phyloP scores from a whole-genome alignment of 495 filamentous ascomycete species.

The Choiromyces venosus region DNA sequence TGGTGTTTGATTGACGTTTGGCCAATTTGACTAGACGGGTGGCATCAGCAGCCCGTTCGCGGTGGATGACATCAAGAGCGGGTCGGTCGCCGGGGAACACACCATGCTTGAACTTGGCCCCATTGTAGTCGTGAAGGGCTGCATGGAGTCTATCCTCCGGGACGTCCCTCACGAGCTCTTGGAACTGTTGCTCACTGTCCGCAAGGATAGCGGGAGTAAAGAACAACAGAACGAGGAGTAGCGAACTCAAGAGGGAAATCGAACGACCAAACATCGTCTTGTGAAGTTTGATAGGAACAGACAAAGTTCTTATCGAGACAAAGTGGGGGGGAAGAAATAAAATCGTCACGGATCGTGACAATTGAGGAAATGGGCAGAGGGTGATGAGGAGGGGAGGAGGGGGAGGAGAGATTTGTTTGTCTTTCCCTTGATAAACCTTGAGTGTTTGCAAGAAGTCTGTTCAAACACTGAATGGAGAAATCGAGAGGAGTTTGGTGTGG shows the following conservation, averaged over 20 bases:
- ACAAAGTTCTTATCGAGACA: not conserved
- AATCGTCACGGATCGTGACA: conserved; percentile 29
- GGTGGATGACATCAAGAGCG: conserved; percentile 49
- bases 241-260: conserved; percentile 24
- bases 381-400: not conserved
- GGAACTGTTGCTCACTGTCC: conserved; percentile 38
- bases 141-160: conserved; percentile 48
- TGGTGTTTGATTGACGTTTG: conserved; percentile 46
- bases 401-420: conserved; percentile 2
- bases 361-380: not conserved
- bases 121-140: conserved; percentile 49
- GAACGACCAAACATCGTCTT: conserved; percentile 32
- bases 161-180: conserved; percentile 46
- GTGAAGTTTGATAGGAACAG: conserved; percentile 23
- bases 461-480: not conserved
- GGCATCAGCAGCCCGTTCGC: conserved; percentile 48
- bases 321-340: conserved; percentile 9
- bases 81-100: conserved; percentile 48
- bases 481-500: conserved; percentile 1
- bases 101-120: conserved; percentile 51
- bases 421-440: conserved; percentile 2
- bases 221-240: conserved; percentile 40
- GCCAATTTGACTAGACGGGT: conserved; percentile 47
- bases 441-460: not conserved
- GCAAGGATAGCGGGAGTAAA: conserved; percentile 42